phyloP scores from a whole-genome alignment of 495 filamentous ascomycete species.

The Xylaria nigripes region DNA sequence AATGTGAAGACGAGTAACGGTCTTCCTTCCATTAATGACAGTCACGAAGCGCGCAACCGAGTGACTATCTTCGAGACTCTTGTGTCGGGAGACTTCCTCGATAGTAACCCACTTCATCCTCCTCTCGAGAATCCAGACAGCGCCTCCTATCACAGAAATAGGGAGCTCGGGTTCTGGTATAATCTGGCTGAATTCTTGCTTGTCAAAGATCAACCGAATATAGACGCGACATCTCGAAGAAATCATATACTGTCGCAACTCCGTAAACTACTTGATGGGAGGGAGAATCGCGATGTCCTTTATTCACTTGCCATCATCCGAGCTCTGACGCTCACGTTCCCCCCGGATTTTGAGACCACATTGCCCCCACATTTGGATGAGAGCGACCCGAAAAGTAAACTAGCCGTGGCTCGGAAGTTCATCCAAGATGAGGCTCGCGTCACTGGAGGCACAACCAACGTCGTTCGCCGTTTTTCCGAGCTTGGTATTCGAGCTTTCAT shows the following conservation, averaged over 20 bases:
- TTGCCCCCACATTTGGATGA: conserved; percentile 57
- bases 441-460: conserved; percentile 66
- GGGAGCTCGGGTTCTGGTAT: conserved; percentile 75
- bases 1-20: conserved; percentile 22
- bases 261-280: conserved; percentile 62
- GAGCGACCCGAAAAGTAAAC: conserved; percentile 60
- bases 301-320: conserved; percentile 81
- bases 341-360: conserved; percentile 54
- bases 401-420: conserved; percentile 74
- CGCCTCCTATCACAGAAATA: conserved; percentile 45
- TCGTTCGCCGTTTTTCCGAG: conserved; percentile 67
- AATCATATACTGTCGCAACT: conserved; percentile 54
- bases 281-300: conserved; percentile 84
- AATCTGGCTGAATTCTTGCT: conserved; percentile 63
- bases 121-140: conserved; percentile 32
- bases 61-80: conserved; percentile 68
- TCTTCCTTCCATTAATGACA: conserved; percentile 38
- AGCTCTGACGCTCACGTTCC: conserved; percentile 58
- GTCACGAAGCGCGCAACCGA: conserved; percentile 53
- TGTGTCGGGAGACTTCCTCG: conserved; percentile 57
- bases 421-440: conserved; percentile 63
- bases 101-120: conserved; percentile 48
- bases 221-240: conserved; percentile 48
- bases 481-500: conserved; percentile 51
- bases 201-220: conserved; percentile 42